Evolutionary conservation across 331 rosid genomes (phyloP).

Genomic region (Dryas integrifolia): DNA sequence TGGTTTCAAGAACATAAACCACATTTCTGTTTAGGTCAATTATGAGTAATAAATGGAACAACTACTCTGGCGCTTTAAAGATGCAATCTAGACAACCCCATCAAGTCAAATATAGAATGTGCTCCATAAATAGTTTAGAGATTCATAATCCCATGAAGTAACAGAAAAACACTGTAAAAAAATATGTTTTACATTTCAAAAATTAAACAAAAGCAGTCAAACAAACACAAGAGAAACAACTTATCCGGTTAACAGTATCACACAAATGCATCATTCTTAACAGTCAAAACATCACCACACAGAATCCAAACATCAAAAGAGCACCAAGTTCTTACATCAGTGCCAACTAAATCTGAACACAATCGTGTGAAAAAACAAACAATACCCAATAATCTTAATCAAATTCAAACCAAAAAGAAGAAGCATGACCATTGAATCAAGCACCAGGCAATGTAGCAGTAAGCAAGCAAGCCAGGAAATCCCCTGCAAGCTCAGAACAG

Average conservation of each 20-base stretch:
- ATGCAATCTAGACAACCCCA: conserved; percentile 1
- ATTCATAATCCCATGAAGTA: neutral
- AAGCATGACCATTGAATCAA: conserved; percentile 6
- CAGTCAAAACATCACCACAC: neutral
- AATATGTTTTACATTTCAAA: neutral
- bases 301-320: neutral
- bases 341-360: neutral
- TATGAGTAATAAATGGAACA: neutral
- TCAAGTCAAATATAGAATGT: neutral
- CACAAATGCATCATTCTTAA: neutral
- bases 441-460: conserved; percentile 1
- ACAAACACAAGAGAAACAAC: neutral
- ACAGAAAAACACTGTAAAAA: neutral
- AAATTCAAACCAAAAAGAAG: neutral
- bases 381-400: neutral
- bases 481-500: conserved; percentile 18
- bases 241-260: neutral
- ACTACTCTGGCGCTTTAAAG: neutral
- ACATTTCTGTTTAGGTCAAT: neutral
- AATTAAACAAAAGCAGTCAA: neutral
- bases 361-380: neutral
- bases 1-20: neutral
- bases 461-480: neutral
- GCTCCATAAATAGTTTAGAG: neutral
- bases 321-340: neutral